phyloP scores from a whole-genome alignment of 345 rosid genomes.

The Sisymbrium irio region DNA sequence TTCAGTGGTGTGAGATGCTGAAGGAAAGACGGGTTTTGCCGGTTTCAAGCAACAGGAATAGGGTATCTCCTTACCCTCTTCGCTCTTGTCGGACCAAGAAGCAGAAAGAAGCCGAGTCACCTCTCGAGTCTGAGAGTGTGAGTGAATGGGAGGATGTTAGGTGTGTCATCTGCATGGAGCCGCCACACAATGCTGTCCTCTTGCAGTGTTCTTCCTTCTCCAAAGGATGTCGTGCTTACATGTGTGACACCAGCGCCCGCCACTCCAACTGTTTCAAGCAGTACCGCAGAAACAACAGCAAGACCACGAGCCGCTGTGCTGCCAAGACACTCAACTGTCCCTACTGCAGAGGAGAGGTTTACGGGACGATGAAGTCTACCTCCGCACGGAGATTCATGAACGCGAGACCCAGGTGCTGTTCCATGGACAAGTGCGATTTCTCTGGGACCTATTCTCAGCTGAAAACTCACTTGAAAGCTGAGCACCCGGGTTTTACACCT shows the following conservation, averaged over 20 bases:
- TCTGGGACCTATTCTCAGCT: constrained; percentile 52
- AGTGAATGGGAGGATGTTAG: constrained; percentile 63
- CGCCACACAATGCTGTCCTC: constrained; percentile 72
- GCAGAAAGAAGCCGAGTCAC: constrained; percentile 29
- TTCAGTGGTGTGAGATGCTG: constrained; percentile 39
- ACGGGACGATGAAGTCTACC: constrained; percentile 44
- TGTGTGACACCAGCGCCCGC: constrained; percentile 67
- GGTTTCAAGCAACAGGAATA: constrained; percentile 33
- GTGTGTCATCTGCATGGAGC: constrained; percentile 78
- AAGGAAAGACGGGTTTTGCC: constrained; percentile 45
- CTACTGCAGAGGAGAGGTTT: constrained; percentile 55
- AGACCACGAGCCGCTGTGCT: constrained; percentile 20
- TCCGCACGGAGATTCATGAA: constrained; percentile 56
- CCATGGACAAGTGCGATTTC: constrained; percentile 46
- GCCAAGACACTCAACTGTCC: constrained; percentile 47
- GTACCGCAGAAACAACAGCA: constrained; percentile 37
- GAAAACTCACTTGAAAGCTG: constrained; percentile 56
- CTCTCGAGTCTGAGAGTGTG: constrained; percentile 35
- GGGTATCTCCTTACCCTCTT: constrained; percentile 53
- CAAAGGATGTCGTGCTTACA: constrained; percentile 65
- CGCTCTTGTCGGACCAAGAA: constrained; percentile 37
- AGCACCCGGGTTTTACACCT: constrained; percentile 47
- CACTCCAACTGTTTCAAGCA: constrained; percentile 72
- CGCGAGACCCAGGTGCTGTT: constrained; percentile 52
- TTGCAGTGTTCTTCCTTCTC: constrained; percentile 54